Evolutionary conservation across 1,284 basidiomycete genomes (phyloP).

Genomic region (Ganoderma boninense): DNA sequence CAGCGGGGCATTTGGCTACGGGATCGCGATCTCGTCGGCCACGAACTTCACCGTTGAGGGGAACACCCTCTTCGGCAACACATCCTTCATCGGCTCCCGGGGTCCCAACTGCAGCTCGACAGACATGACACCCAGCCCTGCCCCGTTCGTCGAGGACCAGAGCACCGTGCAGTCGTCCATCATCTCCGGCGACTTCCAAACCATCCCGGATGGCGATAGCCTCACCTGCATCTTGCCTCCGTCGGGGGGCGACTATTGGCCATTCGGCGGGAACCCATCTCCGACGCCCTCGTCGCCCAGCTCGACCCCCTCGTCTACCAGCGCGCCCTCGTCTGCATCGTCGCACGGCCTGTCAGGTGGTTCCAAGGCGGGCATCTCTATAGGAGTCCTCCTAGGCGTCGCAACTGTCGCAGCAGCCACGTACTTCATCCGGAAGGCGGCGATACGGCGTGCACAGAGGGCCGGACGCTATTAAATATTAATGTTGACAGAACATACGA

Average conservation of each 20-base stretch:
- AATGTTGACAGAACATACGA: background rate
- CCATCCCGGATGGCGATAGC: slow-evolving; percentile 59
- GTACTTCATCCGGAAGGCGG: slow-evolving; percentile 62
- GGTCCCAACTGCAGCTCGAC: slow-evolving; percentile 73
- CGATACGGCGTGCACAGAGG: slow-evolving; percentile 31
- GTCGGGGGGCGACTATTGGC: slow-evolving; percentile 75
- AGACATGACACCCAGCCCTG: slow-evolving; percentile 59
- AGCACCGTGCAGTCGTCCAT: slow-evolving; percentile 51
- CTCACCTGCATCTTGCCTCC: slow-evolving; percentile 75
- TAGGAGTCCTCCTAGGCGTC: slow-evolving; percentile 62
- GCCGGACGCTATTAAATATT: slow-evolving; percentile 12
- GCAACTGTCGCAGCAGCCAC: slow-evolving; percentile 48
- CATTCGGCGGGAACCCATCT: slow-evolving; percentile 64
- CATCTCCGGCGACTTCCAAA: slow-evolving; percentile 61
- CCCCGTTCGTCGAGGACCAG: slow-evolving; percentile 66
- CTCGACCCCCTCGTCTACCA: background rate
- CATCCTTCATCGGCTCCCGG: slow-evolving; percentile 77
- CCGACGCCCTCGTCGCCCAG: slow-evolving; percentile 23
- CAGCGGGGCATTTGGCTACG: slow-evolving; percentile 77
- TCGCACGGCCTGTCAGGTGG: slow-evolving; percentile 42
- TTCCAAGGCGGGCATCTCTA: slow-evolving; percentile 57
- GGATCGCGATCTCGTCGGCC: slow-evolving; percentile 71
- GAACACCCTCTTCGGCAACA: slow-evolving; percentile 75
- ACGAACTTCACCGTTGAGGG: slow-evolving; percentile 71
- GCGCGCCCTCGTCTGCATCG: background rate